These are phyloP conservation scores for Pseudopyrenochaeta lycopersici DNA, from an alignment of 2,329 filamentous ascomycete genomes.

Conservation along the genomic window DNA sequence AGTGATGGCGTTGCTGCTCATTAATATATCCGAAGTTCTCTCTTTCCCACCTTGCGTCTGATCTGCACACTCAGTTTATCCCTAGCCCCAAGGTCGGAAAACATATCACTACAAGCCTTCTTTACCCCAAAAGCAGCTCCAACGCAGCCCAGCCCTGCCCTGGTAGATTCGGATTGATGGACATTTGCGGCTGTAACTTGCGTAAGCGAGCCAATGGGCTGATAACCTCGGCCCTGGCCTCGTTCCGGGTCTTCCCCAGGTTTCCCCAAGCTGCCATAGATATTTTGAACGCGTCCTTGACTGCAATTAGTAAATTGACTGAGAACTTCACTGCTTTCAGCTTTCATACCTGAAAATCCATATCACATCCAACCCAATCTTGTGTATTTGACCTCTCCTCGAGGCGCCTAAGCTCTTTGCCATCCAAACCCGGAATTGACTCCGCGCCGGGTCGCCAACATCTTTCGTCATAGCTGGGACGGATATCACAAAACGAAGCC, in stretches of 20 bases:
- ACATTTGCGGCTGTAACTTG: constrained; percentile 3
- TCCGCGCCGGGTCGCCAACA: constrained; percentile 27
- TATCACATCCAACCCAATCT: neutral
- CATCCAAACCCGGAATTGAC: constrained; percentile 12
- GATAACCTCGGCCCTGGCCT: constrained; percentile 42
- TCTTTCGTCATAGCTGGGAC: constrained; percentile 10
- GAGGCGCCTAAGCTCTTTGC: neutral
- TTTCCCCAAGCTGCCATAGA: constrained; percentile 14
- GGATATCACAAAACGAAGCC: neutral
- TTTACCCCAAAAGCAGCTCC: neutral
- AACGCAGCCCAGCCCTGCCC: too few species aligned
- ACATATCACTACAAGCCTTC: too few species aligned
- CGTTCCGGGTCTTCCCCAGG: constrained; percentile 27
- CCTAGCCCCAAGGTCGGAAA: neutral
- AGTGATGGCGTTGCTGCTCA: constrained; percentile 42
- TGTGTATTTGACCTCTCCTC: neutral
- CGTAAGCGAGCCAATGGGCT: constrained; percentile 18
- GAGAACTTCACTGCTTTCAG: neutral
- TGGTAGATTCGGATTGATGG: constrained; percentile 16
- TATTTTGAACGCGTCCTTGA: constrained; percentile 1
- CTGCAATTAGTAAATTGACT: neutral
- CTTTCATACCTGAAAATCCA: neutral
- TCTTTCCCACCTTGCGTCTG: neutral
- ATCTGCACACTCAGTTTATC: too few species aligned
- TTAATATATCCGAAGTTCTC: constrained; percentile 1